A percentile compares a stretch with the other conserved stretches of the same genome.
Conservation (phyloP, 805 yeast genomes). For the Hermanozyma aechmeae region DNA sequence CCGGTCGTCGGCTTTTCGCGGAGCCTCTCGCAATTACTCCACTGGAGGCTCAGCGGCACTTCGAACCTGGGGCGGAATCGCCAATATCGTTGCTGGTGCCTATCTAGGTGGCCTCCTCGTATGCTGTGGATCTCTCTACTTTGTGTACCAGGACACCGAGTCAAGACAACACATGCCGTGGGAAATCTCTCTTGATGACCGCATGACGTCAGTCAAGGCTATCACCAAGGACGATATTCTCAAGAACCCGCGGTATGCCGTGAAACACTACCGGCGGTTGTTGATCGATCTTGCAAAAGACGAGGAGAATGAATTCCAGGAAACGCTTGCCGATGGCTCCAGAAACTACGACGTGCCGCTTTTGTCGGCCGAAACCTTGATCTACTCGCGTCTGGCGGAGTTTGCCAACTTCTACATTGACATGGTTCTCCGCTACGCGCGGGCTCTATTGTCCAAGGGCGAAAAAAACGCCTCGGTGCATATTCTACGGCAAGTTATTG, state of each 20-base stretch:
- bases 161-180: slow-evolving; percentile 31
- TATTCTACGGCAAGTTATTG: slow-evolving; percentile 19
- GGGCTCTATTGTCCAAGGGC: slow-evolving; percentile 33
- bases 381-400: slow-evolving; percentile 17
- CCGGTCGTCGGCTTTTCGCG: too few species aligned
- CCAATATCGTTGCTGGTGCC: slow-evolving; percentile 33
- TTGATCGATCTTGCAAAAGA: slow-evolving; percentile 24
- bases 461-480: slow-evolving; percentile 19
- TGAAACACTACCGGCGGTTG: slow-evolving; percentile 31
- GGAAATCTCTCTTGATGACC: slow-evolving; percentile 23
- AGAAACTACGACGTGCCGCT: slow-evolving; percentile 25
- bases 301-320: slow-evolving; percentile 18
- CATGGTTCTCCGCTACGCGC: slow-evolving; percentile 30
- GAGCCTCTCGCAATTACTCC: too few species aligned
- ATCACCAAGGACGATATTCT: slow-evolving; percentile 35
- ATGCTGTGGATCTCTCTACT: slow-evolving; percentile 27
- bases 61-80: slow-evolving; percentile 20
- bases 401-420: slow-evolving; percentile 36
- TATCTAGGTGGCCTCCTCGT: slow-evolving; percentile 33
- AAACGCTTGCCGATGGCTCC: slow-evolving; percentile 9
- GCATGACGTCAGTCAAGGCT: slow-evolving; percentile 30
- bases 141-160: slow-evolving; percentile 31
- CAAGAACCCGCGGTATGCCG: slow-evolving; percentile 32
- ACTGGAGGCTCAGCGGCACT: slow-evolving; percentile 7
- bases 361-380: slow-evolving; percentile 19